Evolutionary conservation across 306 rosid genomes (phyloP), one percentile per base, ranked within the genome.

Genomic region (Betula pendula): DNA sequence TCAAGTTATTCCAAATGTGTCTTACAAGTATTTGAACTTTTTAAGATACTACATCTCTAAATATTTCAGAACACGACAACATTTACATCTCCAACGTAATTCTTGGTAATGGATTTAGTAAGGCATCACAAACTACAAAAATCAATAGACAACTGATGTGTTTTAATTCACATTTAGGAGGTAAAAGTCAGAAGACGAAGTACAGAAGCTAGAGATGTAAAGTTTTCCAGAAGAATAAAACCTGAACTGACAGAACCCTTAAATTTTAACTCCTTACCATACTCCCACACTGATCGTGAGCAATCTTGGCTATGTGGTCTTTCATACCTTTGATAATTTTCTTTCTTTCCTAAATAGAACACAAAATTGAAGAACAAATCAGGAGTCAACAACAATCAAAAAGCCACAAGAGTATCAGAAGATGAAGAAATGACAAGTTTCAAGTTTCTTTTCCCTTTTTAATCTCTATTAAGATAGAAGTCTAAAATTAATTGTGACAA

Each of bases 241-340:
- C 25, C 69, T 27, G 25, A 79, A 77, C 35, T 25, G 24, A 12
- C 63, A 50, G 5, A 14, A 60, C 65, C 47, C 43, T 45, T 60
- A 52, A 48, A 69, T 29, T 70, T 77, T 74, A 55, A 81, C 68
- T 65, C 42, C 96, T 77, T 82, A 95, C 97, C 97, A 90, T 74
- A 79, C 88, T 88, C 68, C 97, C 99, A 77, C 80, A 75, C 71
- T 90, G 96, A 84, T 95, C 92, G 70, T 70, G 82, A n/a, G 97
- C 97, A 73, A 91, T 89, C 68, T 92, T 83, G 45, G 35, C 84
- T 22, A 92, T 16, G 31, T 83, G 89, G 71, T 83, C 93, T 72
- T 95, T 92, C 89, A 95, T 89, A 85, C 99, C 99, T 88, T 95
- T 95, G 86, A 95, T 78, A 75, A 89, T 86, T 81, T 92, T 95